Base-by-base conservation (phyloP, 1,139 yeast species). In the Taphrina populina region DNA sequence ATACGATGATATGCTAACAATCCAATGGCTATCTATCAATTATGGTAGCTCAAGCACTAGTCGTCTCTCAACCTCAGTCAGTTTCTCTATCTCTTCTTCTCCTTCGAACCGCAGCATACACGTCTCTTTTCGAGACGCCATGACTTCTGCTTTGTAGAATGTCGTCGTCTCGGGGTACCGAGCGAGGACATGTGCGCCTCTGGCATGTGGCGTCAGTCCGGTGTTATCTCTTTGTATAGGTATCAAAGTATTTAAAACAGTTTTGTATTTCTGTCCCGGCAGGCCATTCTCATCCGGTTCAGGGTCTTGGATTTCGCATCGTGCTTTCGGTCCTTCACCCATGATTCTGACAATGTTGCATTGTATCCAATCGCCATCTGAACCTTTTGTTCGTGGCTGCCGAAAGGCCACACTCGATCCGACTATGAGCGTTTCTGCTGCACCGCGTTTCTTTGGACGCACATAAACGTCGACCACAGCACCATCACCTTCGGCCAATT, bases 91-190 rank as follows among this genome's bases (percentile, higher is more conserved):
- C 66, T 94, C 98, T 65, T 92, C 98, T 69, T 92, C 99, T 5
- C 98, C 99, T 64, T 94, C 98, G 65, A 94, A 94, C 64, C 81
- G 80, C 56, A 94, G 75, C 63, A 87, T 72, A 62, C 95, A 95
- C 15, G 76, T 78, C 63, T 84, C 92, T 62, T 86, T 76, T 60
- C 80, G 81, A 55, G 80, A 76, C 0, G 95, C 90, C 35, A 83
- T 83, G 2, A 94, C 97, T 52, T 87, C 86, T 0, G 98, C 98
- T 2, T 95, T 86, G 67, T 92, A 94, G 65, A 92, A 94, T 0
- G 97, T 90, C 0, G 98, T 94, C 0, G 99, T 94, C 64, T 94
- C 99, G 0, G 99, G 99, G 65, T 94, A 94, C 65, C 95, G 75
- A 0, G 97, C 98, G 60, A 94, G 73, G 2, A 92, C 98, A 64